A percentile compares a stretch with the other conserved stretches of the same genome.
phyloP scores from a whole-genome alignment of 352 stramenopile species.

The Saprolegnia diclina region DNA sequence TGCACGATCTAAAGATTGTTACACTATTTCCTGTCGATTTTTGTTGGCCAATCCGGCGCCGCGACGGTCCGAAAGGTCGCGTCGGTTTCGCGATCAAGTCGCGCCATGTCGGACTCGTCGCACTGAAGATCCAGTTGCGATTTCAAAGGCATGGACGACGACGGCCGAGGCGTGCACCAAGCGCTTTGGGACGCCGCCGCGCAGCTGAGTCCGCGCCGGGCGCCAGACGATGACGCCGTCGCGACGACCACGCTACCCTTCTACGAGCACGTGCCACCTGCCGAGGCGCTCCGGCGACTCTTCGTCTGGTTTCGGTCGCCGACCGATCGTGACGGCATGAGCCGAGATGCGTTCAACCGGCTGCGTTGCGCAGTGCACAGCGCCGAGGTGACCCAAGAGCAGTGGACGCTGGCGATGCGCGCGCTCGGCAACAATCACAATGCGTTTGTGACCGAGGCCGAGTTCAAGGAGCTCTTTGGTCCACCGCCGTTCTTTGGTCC shows the following conservation, averaged over 20 bases:
- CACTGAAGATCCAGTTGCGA: background rate
- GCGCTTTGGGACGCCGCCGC: background rate
- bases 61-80: background rate
- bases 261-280: conserved; percentile 48
- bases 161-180: background rate
- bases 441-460: conserved; percentile 28
- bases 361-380: conserved; percentile 40
- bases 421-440: conserved; percentile 32
- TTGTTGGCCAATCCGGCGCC: background rate
- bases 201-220: conserved; percentile 29
- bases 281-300: conserved; percentile 37
- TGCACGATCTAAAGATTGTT: background rate
- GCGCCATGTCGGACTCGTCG: background rate
- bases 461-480: conserved; percentile 56
- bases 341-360: conserved; percentile 38
- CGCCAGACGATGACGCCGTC: conserved; percentile 23
- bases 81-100: background rate
- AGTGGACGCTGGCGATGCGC: conserved; percentile 44
- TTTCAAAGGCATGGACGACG: background rate
- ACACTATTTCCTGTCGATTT: background rate
- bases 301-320: conserved; percentile 37
- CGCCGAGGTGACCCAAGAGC: conserved; percentile 22
- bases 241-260: conserved; percentile 45
- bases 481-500: conserved; percentile 51
- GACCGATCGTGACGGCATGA: conserved; percentile 30